Percentiles rank a stretch among this genome's conserved stretches.
Conservation (phyloP, 345 rosid genomes). For the Gossypium stocksii region DNA sequence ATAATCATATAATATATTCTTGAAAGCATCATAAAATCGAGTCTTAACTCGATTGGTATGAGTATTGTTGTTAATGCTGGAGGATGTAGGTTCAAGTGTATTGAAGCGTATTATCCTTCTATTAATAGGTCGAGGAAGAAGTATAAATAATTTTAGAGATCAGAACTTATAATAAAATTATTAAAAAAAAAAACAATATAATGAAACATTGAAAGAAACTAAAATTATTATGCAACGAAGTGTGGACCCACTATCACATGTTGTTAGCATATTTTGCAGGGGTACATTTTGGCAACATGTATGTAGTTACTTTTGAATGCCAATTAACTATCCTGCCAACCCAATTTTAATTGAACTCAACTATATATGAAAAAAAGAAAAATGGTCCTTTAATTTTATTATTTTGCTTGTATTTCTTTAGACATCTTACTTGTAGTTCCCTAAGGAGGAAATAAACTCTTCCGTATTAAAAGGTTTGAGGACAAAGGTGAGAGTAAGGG, state of each 20-base stretch:
- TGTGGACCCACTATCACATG: constrained; percentile 13
- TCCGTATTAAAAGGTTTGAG: too few relatives aligned
- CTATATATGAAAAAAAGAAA: background rate
- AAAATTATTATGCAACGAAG: background rate
- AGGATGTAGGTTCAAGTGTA: rapidly evolving
- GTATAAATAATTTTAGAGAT: rapidly evolving
- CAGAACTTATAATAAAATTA: too few relatives aligned
- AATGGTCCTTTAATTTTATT: background rate
- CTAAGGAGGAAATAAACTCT: too few relatives aligned
- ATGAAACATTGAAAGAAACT: background rate
- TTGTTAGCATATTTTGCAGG: background rate
- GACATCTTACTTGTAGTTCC: background rate
- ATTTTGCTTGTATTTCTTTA: background rate
- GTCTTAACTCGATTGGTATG: background rate
- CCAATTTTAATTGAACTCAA: background rate
- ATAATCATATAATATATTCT: too few relatives aligned
- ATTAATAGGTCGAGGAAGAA: rapidly evolving
- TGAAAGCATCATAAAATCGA: background rate
- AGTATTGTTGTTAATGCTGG: too few relatives aligned
- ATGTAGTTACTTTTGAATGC: background rate
- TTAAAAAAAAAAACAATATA: background rate
- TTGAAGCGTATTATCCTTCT: too few relatives aligned
- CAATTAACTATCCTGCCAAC: background rate
- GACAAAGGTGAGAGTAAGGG: too few relatives aligned
- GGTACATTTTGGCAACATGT: background rate